Percentiles rank a stretch among this genome's conserved stretches.
phyloP scores from a whole-genome alignment of 2,329 filamentous ascomycete genomes.

The Aspergillus proliferans region DNA sequence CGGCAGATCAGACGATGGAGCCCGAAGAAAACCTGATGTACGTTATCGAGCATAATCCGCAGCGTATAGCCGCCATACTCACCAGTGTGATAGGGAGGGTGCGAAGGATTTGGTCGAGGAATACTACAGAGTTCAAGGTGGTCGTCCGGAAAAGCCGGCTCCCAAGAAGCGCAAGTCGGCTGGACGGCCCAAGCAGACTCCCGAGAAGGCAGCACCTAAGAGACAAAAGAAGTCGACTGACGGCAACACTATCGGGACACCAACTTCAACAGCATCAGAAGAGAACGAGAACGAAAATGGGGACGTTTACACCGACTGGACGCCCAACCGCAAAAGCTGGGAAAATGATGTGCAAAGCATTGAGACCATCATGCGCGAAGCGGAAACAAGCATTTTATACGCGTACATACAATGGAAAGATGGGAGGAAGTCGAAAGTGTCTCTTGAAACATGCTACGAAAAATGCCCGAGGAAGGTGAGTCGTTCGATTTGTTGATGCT shows the following conservation, averaged over 20 bases:
- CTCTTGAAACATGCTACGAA: slow-evolving; percentile 36
- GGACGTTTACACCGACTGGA: slow-evolving; percentile 27
- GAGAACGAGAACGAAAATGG: slow-evolving; percentile 1
- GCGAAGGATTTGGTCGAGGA: slow-evolving; percentile 34
- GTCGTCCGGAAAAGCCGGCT: slow-evolving; percentile 29
- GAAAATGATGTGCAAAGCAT: slow-evolving; percentile 36
- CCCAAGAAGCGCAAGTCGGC: slow-evolving; percentile 31
- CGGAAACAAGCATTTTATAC: slow-evolving; percentile 24
- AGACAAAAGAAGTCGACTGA: slow-evolving; percentile 21
- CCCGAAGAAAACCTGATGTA: slow-evolving; percentile 41
- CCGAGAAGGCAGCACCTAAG: slow-evolving; percentile 20
- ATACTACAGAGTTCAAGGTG: slow-evolving; percentile 39
- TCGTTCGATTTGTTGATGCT: neutral
- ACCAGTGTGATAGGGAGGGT: slow-evolving; percentile 25
- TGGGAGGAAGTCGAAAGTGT: slow-evolving; percentile 38
- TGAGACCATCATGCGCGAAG: slow-evolving; percentile 40
- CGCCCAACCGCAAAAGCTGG: slow-evolving; percentile 38
- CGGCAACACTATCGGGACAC: slow-evolving; percentile 10
- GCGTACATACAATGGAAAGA: slow-evolving; percentile 41
- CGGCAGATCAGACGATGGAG: slow-evolving; percentile 41
- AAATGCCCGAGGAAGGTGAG: slow-evolving; percentile 38
- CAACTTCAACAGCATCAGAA: slow-evolving; percentile 10
- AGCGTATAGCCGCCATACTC: slow-evolving; percentile 5
- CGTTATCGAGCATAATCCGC: slow-evolving; percentile 5
- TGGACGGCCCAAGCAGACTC: slow-evolving; percentile 21